These are phyloP conservation scores for Glaciozyma martinii DNA, from an alignment of 768 basidiomycete species.

Conservation along the genomic window DNA sequence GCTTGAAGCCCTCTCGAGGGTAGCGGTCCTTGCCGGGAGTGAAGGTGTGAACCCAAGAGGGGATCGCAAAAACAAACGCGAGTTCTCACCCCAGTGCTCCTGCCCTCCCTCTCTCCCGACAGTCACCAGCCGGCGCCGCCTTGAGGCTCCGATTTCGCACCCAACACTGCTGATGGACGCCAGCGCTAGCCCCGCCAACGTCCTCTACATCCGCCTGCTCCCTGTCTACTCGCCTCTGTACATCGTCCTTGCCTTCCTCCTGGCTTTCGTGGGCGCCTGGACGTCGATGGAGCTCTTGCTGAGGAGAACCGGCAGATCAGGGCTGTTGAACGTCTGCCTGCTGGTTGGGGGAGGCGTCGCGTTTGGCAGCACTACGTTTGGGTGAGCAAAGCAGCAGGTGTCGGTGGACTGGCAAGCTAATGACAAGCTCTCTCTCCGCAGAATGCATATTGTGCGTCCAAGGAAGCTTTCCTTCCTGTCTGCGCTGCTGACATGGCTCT, in stretches of 20 bases:
- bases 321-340: constrained; percentile 16
- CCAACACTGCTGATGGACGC: too few species aligned
- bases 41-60: too few species aligned
- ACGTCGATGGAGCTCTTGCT: constrained; percentile 26
- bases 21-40: too few species aligned
- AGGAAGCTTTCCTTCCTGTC: neutral
- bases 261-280: constrained; percentile 21
- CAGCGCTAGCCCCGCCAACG: neutral
- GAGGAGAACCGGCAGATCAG: constrained; percentile 13
- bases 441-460: neutral
- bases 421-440: neutral
- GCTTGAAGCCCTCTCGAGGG: too few species aligned
- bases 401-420: neutral
- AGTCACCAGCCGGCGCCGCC: too few species aligned
- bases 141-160: too few species aligned
- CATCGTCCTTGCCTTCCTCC: constrained; percentile 20
- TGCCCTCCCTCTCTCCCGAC: too few species aligned
- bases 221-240: constrained; percentile 15
- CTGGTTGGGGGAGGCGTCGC: constrained; percentile 18
- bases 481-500: neutral
- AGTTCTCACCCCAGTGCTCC: too few species aligned
- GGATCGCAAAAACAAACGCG: too few species aligned
- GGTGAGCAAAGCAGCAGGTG: neutral
- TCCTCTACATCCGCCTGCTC: constrained; percentile 3
- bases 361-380: constrained; percentile 29